Percentiles rank a stretch among this genome's conserved stretches.
phyloP scores from a whole-genome alignment of 169 alveolate genomes.

The Cryptosporidium xiaoi region DNA sequence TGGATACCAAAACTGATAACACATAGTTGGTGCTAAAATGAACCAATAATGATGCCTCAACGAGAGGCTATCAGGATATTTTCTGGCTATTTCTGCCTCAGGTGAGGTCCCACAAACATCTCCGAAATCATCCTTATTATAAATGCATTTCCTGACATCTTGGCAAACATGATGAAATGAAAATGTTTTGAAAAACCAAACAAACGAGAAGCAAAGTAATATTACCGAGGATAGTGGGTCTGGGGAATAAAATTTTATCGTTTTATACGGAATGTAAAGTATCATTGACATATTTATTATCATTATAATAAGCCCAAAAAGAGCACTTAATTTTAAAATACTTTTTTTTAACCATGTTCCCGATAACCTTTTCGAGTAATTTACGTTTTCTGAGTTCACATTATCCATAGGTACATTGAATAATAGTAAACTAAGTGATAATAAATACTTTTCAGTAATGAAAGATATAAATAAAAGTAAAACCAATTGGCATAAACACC shows the following conservation, averaged over 20 bases:
- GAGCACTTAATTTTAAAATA: conserved; percentile 29
- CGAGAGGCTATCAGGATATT: conserved; percentile 88
- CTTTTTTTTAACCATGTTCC: neutral
- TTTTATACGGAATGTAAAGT: conserved; percentile 84
- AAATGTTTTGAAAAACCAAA: conserved; percentile 87
- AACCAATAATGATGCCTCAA: conserved; percentile 84
- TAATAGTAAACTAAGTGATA: conserved; percentile 76
- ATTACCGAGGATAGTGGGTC: conserved; percentile 86
- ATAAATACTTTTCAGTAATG: conserved; percentile 73
- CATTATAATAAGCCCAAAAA: conserved; percentile 81
- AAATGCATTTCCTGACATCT: conserved; percentile 85
- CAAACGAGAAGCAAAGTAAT: conserved; percentile 86
- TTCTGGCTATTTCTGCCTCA: conserved; percentile 84
- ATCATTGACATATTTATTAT: conserved; percentile 84
- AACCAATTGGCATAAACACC: conserved; percentile 74
- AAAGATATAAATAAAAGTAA: conserved; percentile 24
- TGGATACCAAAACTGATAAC: conserved; percentile 90
- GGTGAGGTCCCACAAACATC: conserved; percentile 76
- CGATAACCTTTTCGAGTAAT: neutral
- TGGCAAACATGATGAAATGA: conserved; percentile 92
- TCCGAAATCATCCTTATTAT: conserved; percentile 75
- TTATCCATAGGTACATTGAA: conserved; percentile 83
- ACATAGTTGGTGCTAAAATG: conserved; percentile 91
- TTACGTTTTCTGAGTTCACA: conserved; percentile 23
- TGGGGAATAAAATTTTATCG: conserved; percentile 82